phyloP scores from a whole-genome alignment of 2,329 filamentous ascomycete species.

The Rutstroemia sp. region DNA sequence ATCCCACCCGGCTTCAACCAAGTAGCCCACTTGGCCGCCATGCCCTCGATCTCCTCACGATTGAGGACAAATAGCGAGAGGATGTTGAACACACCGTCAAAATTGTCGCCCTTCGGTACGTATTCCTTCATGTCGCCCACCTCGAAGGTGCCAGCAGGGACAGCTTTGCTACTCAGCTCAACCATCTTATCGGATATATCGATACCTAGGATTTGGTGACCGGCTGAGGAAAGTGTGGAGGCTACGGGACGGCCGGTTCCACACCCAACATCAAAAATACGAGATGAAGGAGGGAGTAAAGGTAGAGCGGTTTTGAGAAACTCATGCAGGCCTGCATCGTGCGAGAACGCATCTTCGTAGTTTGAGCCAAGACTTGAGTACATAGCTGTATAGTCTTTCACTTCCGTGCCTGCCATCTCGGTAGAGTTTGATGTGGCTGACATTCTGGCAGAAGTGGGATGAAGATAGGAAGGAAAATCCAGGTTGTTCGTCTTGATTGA shows the following conservation, averaged over 20 bases:
- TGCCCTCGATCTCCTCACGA: conserved; percentile 8
- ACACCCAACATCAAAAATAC: conserved; percentile 28
- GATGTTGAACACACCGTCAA: conserved; percentile 11
- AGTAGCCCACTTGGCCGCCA: conserved; percentile 9
- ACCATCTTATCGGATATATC: conserved; percentile 31
- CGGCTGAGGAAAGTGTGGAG: conserved; percentile 20
- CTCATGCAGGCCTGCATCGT: background rate
- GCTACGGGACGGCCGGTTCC: conserved; percentile 28
- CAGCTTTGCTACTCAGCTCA: conserved; percentile 4
- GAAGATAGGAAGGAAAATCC: too few species aligned
- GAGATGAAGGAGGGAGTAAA: background rate
- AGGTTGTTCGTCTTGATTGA: too few species aligned
- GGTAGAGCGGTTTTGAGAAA: background rate
- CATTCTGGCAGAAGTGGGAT: too few species aligned
- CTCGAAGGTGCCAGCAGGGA: conserved; percentile 12
- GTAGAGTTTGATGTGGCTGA: background rate
- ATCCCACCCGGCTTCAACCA: conserved; percentile 13
- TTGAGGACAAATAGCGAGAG: conserved; percentile 13
- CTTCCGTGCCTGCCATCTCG: too few species aligned
- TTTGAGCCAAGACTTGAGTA: background rate
- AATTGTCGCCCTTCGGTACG: background rate
- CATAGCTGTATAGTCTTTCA: background rate
- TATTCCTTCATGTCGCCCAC: conserved; percentile 13
- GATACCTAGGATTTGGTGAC: conserved; percentile 9
- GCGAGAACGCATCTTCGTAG: background rate